These are phyloP conservation scores for Kwoniella shandongensis DNA, from an alignment of 768 basidiomycete genomes.

Conservation along the genomic window DNA sequence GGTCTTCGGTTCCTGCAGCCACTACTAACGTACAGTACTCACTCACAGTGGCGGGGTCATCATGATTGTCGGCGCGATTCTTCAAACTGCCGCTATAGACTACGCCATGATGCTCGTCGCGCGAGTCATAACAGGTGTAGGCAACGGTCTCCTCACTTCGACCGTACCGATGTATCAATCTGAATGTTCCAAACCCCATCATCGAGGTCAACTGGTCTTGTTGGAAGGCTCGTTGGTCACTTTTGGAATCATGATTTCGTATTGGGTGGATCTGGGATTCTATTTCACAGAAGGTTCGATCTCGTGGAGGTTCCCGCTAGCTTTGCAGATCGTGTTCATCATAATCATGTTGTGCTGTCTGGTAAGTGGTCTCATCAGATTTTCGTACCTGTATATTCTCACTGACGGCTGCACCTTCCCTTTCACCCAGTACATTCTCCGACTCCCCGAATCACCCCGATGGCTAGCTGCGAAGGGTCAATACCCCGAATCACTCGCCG, in stretches of 20 bases:
- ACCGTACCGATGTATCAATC: constrained; percentile 67
- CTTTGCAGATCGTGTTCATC: constrained; percentile 63
- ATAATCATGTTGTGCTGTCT: constrained; percentile 58
- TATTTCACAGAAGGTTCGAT: constrained; percentile 60
- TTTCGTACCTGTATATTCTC: not conserved
- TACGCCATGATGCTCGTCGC: constrained; percentile 67
- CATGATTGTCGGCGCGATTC: constrained; percentile 40
- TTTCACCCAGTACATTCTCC: constrained; percentile 55
- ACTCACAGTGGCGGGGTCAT: constrained; percentile 28
- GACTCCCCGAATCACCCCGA: constrained; percentile 53
- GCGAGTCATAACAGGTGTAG: constrained; percentile 63
- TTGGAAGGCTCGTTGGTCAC: constrained; percentile 60
- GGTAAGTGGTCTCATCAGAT: constrained; percentile 1
- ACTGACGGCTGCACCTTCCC: not conserved
- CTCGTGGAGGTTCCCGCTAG: constrained; percentile 66
- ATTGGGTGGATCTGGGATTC: constrained; percentile 68
- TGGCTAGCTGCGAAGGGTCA: constrained; percentile 64
- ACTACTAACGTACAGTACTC: too few species aligned
- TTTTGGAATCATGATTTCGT: constrained; percentile 62
- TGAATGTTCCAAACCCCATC: constrained; percentile 65
- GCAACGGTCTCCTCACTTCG: constrained; percentile 68
- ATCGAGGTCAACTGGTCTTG: constrained; percentile 65
- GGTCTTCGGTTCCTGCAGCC: too few species aligned
- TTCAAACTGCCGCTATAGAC: constrained; percentile 57
- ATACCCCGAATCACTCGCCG: constrained; percentile 62